These are phyloP conservation scores for Microthlaspi erraticum DNA, from an alignment of 345 rosid genomes.

Conservation along the genomic window DNA sequence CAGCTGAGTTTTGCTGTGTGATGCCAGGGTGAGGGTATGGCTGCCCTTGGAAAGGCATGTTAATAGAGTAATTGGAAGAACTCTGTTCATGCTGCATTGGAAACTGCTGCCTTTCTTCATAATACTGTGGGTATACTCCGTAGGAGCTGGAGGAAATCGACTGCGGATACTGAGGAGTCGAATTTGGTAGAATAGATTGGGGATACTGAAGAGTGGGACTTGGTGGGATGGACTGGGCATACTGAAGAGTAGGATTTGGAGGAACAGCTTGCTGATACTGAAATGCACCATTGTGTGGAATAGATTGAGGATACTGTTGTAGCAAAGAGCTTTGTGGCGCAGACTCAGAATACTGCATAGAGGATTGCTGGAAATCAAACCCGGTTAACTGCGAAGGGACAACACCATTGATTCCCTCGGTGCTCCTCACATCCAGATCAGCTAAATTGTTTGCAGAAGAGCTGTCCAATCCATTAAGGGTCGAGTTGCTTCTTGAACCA, in stretches of 20 bases:
- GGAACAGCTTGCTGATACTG: slow-evolving; percentile 43
- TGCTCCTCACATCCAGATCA: slow-evolving; percentile 52
- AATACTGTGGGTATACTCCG: slow-evolving; percentile 58
- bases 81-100: slow-evolving; percentile 49
- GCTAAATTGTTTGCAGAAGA: slow-evolving; percentile 60
- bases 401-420: slow-evolving; percentile 49
- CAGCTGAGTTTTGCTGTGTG: slow-evolving; percentile 51
- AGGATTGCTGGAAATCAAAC: slow-evolving; percentile 45
- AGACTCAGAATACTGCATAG: slow-evolving; percentile 47
- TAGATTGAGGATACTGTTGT: slow-evolving; percentile 58
- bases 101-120: slow-evolving; percentile 52
- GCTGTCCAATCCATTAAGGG: slow-evolving; percentile 53
- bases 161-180: slow-evolving; percentile 51
- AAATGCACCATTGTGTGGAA: slow-evolving; percentile 49
- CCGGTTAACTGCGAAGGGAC: slow-evolving; percentile 51
- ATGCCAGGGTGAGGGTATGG: slow-evolving; percentile 48
- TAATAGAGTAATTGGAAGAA: slow-evolving; percentile 46
- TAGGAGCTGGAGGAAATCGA: slow-evolving; percentile 52
- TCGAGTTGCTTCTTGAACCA: slow-evolving; percentile 61
- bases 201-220: slow-evolving; percentile 40
- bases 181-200: slow-evolving; percentile 30
- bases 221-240: slow-evolving; percentile 39
- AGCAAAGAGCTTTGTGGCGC: slow-evolving; percentile 50
- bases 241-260: slow-evolving; percentile 38
- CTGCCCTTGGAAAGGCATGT: slow-evolving; percentile 51